A percentile compares a stretch with the other conserved stretches of the same genome.
phyloP scores from a whole-genome alignment of 2,329 filamentous ascomycete genomes.

The Plectosphaerella plurivora region DNA sequence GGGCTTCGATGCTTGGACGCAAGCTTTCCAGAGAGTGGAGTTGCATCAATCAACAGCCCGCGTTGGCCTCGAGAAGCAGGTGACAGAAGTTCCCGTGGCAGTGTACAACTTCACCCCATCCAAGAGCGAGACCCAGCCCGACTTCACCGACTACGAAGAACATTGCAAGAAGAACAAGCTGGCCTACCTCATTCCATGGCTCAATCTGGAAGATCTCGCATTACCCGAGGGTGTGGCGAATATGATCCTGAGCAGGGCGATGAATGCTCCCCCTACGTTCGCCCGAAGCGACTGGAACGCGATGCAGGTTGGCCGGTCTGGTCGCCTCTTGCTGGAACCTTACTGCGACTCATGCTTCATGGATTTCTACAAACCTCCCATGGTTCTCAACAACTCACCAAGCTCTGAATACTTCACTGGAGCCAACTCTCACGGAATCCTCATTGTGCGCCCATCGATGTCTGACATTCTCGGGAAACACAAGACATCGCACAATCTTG shows the following conservation, averaged over 20 bases:
- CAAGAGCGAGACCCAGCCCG: background rate
- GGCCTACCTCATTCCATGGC: conserved; percentile 2
- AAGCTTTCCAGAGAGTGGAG: too few relatives aligned
- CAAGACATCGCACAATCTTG: too few relatives aligned
- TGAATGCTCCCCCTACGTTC: background rate
- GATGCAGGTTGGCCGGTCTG: background rate
- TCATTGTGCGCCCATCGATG: too few relatives aligned
- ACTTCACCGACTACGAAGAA: background rate
- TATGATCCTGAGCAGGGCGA: conserved; percentile 1
- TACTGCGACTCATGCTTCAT: conserved; percentile 7
- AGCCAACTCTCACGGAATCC: too few relatives aligned
- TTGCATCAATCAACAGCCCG: too few relatives aligned
- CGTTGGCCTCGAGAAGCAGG: too few relatives aligned
- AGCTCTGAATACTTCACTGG: too few relatives aligned
- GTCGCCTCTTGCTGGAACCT: background rate
- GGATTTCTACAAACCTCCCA: background rate
- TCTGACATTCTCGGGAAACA: too few relatives aligned
- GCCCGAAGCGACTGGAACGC: conserved; percentile 2
- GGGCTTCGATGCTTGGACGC: too few relatives aligned
- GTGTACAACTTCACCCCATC: background rate
- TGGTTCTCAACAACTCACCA: too few relatives aligned
- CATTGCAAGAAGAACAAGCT: background rate
- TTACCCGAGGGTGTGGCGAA: background rate
- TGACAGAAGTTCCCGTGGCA: too few relatives aligned
- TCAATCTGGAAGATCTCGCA: conserved; percentile 1